phyloP scores from a whole-genome alignment of 2,329 filamentous ascomycete genomes.

The Fusarium sublunatum region DNA sequence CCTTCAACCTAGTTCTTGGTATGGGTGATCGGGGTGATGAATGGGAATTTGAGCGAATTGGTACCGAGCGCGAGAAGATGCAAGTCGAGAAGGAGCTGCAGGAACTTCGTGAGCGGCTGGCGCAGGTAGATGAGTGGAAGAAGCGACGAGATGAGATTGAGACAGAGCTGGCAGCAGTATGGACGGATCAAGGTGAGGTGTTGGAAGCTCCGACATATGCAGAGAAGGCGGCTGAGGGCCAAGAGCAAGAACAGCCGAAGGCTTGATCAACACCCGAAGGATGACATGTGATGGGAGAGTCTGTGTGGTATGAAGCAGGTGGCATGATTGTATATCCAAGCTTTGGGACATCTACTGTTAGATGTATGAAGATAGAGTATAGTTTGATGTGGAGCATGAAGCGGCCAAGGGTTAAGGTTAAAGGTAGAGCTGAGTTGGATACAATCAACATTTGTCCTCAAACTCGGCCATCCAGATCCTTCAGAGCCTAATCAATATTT shows the following conservation, averaged over 20 bases:
- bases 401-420: slow-evolving; percentile 9
- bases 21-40: slow-evolving; percentile 82
- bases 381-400: slow-evolving; percentile 9
- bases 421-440: slow-evolving; percentile 12
- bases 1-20: slow-evolving; percentile 87
- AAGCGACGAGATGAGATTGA: slow-evolving; percentile 83
- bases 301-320: slow-evolving; percentile 17
- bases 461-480: slow-evolving; percentile 2
- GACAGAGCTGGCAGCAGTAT: slow-evolving; percentile 75
- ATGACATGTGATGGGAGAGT: slow-evolving; percentile 3
- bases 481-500: slow-evolving; percentile 17
- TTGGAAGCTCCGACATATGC: slow-evolving; percentile 61
- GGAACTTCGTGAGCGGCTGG: slow-evolving; percentile 82
- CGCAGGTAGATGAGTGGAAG: slow-evolving; percentile 88
- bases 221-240: slow-evolving; percentile 27
- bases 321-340: slow-evolving; percentile 14
- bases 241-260: slow-evolving; percentile 22
- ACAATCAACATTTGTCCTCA: slow-evolving; percentile 4
- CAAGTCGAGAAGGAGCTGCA: slow-evolving; percentile 91
- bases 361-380: slow-evolving; percentile 8
- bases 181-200: slow-evolving; percentile 64
- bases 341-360: slow-evolving; percentile 8
- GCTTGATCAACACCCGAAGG: slow-evolving; percentile 17
- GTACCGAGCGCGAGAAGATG: slow-evolving; percentile 91
- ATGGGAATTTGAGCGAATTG: slow-evolving; percentile 94